Base-by-base conservation (phyloP, 1,139 yeast genomes). In the Yamadazyma blattariae region DNA sequence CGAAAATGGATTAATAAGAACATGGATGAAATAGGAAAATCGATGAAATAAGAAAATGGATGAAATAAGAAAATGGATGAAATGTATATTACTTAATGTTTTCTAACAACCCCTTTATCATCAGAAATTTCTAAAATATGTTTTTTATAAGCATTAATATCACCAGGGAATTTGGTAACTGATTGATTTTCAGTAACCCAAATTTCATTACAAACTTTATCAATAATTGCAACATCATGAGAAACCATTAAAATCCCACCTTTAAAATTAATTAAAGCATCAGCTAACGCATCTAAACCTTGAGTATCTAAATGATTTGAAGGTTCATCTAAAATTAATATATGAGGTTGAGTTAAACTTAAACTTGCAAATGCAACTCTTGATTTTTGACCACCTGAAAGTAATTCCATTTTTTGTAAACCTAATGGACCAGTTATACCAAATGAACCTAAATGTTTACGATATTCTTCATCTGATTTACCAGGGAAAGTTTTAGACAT, bases 181-280 rank as follows among this genome's bases (percentile, higher is more conserved):
- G 80, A 71, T 40, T 90, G 94, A 39, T 79, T 72, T 56, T 92
- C 98, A 56, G 95, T 83, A 28, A 89, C 94, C 97, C 97, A 92
- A 44, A 92, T 86, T 59, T 90, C 95, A 41, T 84, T 82, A 67
- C 97, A 88, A 7, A 92, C 96, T 40, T 77, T 74, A 51, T 84
- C 80, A 51, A 92, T 92, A 51, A 90, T 86, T 18, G 89, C 71
- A 28, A 92, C 97, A 71, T 92, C 98, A 74, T 92, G 98, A 34
- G 96, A 87, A 41, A 92, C 98, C 97, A 92, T 89, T 50, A 92
- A 73, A 24, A 92, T 83, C 61, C 98, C 98, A 56, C 98, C 98
- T 56, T 87, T 77, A 72, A 90, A 92, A 44, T 78, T 80, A 46
- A 74, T 79, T 54, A 92, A 72, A 1, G 97, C 97, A 27, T 84